These are phyloP conservation scores for Zygosaccharomyces pseudobailii DNA, from an alignment of 1,139 yeast species.

Conservation along the genomic window DNA sequence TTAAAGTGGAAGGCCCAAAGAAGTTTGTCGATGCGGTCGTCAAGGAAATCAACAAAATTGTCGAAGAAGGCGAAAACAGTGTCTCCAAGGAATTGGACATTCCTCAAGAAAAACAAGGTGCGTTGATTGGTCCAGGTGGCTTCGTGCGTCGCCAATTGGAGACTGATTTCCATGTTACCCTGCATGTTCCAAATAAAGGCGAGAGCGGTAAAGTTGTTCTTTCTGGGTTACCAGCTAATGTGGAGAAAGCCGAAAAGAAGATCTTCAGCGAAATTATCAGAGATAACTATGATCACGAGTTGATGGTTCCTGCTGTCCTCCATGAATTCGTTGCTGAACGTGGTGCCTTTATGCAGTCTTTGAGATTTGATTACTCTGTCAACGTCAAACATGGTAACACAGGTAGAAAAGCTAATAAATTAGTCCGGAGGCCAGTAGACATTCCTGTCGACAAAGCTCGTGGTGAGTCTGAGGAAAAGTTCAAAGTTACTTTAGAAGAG, in stretches of 20 bases:
- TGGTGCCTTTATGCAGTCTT: slow-evolving; percentile 59
- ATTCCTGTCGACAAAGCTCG: slow-evolving; percentile 50
- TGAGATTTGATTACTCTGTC: slow-evolving; percentile 52
- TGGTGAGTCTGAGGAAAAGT: slow-evolving; percentile 41
- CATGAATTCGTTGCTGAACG: slow-evolving; percentile 64
- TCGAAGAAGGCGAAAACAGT: slow-evolving; percentile 61
- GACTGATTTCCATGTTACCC: slow-evolving; percentile 56
- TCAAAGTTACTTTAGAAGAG: slow-evolving; percentile 45
- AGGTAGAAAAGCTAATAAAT: slow-evolving; percentile 46
- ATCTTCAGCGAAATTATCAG: slow-evolving; percentile 46
- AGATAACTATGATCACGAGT: slow-evolving; percentile 39
- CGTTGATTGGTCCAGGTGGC: slow-evolving; percentile 81
- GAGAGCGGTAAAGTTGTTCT: slow-evolving; percentile 44
- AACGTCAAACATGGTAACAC: slow-evolving; percentile 58
- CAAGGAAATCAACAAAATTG: slow-evolving; percentile 58
- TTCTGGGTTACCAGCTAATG: slow-evolving; percentile 58
- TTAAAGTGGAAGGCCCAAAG: slow-evolving; percentile 74
- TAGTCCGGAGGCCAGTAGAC: slow-evolving; percentile 40
- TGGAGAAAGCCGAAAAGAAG: slow-evolving; percentile 53
- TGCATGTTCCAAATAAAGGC: slow-evolving; percentile 65
- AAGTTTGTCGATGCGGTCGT: slow-evolving; percentile 66
- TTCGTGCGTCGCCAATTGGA: slow-evolving; percentile 68
- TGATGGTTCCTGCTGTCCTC: slow-evolving; percentile 53
- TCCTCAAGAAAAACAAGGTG: slow-evolving; percentile 70
- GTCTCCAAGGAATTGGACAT: slow-evolving; percentile 54